Conservation (phyloP, 257 asterid species). For the Solanum pinnatisectum region DNA sequence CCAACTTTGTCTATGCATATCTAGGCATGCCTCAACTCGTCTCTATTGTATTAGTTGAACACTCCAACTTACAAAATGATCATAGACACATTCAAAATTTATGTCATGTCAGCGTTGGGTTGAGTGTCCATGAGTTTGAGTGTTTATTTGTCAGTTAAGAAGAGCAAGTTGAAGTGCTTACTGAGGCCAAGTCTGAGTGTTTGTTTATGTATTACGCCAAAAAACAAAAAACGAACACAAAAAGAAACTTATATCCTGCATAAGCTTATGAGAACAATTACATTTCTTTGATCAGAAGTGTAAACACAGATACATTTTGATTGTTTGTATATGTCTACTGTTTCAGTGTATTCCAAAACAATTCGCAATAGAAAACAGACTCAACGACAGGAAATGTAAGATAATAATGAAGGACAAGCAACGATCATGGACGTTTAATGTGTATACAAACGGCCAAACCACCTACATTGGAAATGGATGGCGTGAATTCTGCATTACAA, state of each 20-base stretch:
- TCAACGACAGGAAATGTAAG: not conserved
- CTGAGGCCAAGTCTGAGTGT: not conserved
- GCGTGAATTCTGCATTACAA: not conserved
- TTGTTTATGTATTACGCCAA: no score
- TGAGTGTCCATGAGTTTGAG: not conserved
- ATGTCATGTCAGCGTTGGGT: not conserved
- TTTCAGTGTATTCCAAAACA: not conserved
- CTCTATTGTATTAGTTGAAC: no score
- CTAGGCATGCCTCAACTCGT: not conserved
- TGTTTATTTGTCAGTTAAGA: not conserved
- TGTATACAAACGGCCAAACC: not conserved
- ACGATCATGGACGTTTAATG: not conserved
- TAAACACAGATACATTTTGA: not conserved
- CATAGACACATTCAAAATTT: no score
- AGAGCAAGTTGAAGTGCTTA: no score
- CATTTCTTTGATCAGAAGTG: not conserved
- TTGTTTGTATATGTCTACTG: not conserved
- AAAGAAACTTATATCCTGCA: not conserved
- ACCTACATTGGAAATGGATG: not conserved
- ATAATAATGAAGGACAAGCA: not conserved
- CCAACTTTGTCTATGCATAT: not conserved
- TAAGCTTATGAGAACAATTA: not conserved
- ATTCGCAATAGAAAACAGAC: not conserved
- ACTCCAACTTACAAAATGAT: not conserved
- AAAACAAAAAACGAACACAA: not conserved